phyloP scores from a whole-genome alignment of 345 rosid species.

The Tarenaya hassleriana region DNA sequence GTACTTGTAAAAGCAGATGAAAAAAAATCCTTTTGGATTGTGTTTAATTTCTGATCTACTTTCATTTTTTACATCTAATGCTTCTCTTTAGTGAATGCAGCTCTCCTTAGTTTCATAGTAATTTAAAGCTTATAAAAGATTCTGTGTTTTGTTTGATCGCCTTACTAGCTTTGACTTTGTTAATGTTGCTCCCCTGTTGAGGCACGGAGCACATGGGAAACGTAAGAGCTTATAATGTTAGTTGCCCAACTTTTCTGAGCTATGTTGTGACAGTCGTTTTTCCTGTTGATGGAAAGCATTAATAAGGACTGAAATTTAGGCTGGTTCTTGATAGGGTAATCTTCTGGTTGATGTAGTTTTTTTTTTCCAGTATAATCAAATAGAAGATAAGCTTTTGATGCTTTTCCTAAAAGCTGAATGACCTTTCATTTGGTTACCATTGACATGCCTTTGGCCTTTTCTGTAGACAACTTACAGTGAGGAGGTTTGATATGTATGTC shows the following conservation, averaged over 20 bases:
- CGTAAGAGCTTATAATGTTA: no score
- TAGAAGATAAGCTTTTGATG: constrained; percentile 13
- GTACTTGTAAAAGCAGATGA: constrained; percentile 28
- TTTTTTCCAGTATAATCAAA: background rate
- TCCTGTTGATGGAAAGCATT: background rate
- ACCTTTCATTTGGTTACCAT: no score
- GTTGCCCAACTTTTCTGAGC: background rate
- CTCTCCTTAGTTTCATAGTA: constrained; percentile 2
- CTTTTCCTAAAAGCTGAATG: no score
- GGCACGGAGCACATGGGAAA: no score
- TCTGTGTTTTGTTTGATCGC: no score
- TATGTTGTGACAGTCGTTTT: background rate
- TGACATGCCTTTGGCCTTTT: constrained; percentile 16
- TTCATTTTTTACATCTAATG: constrained; percentile 7
- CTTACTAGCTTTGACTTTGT: no score
- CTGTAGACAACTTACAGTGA: no score
- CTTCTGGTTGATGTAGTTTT: constrained; percentile 1
- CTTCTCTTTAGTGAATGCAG: constrained; percentile 4
- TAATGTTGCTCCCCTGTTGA: no score
- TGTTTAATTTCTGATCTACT: constrained; percentile 5
- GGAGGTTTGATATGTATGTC: constrained; percentile 11
- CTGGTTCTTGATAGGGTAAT: constrained; percentile 8
- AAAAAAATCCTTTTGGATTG: constrained; percentile 15
- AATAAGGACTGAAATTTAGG: background rate
- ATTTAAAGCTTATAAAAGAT: no score